Conservation (phyloP, 129 eudicot genomes). For the Pseudognaphalium luteoalbum region DNA sequence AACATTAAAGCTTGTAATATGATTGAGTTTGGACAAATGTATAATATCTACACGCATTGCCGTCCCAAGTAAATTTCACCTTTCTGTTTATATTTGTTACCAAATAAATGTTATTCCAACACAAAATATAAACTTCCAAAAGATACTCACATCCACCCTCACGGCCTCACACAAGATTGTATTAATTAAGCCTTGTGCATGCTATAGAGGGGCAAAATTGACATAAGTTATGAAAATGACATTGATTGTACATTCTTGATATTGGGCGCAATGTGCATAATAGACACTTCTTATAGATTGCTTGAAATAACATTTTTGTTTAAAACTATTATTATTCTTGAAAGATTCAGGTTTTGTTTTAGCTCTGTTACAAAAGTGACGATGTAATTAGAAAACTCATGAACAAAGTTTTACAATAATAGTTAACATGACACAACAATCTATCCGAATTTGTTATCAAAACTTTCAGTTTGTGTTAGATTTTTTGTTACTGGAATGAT, state of each 20-base stretch:
- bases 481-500: no score
- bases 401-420: no score
- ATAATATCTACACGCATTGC: not conserved
- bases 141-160: not conserved
- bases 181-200: not conserved
- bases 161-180: not conserved
- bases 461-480: no score
- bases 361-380: not conserved
- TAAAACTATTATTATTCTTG: not conserved
- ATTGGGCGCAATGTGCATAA: not conserved
- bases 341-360: not conserved
- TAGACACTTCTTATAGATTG: no score
- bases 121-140: not conserved
- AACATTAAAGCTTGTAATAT: not conserved
- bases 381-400: not conserved
- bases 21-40: no score
- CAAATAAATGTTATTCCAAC: not conserved
- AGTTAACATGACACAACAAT: no score
- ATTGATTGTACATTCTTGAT: not conserved
- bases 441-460: no score
- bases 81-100: no score
- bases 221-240: not conserved
- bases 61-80: not conserved
- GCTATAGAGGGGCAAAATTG: no score
- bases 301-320: no score